Evolutionary conservation across 2,329 filamentous ascomycete species (phyloP), one percentile per base, ranked within the genome.

Genomic region (Xylariaceae sp.): DNA sequence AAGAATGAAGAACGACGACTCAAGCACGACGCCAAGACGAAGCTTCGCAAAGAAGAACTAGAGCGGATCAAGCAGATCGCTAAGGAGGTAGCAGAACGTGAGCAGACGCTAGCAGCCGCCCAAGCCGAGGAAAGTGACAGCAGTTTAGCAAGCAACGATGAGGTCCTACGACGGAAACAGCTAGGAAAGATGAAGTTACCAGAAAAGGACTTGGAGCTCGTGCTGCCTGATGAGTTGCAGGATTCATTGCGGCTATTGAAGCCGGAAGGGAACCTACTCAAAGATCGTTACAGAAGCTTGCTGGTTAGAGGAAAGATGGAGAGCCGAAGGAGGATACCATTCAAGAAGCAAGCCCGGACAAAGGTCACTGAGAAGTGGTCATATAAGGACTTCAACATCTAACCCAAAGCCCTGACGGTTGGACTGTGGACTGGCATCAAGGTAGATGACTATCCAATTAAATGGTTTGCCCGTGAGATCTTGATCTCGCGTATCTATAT

Each of bases 351-450:
- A 77, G 82, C 83, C 60, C 91, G 85, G 79, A 85, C 77, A 63
- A 89, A 88, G 71, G 73, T 85, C 50, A 96, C 90, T 5, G 94
- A 97, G 81, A 99, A 97, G 75, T 99, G 94, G 94, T 84, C 86
- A 44, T 89, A 96, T 77, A 99, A 99, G 79, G 94, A 99, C 70
- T 99, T 96, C 73, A 80, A 77, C 64, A 72, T 88, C 41, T 67
- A 63, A 31, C 12, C 47, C 32, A n/a, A 6, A 44, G 32, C 46
- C n/a, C 44, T 12, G 9, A n/a, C 4, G n/a, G 35, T 6, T 47
- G 47, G 26, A 41, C 9, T 4, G 3, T 2, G 6, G 41, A 43
- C 7, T 40, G 29, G n/a, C 12, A 35, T 11, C 12, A 7, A 3
- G 35, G 35, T 37, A 11, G 4, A 11, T 11, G 35, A 11, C 35